Conservation (phyloP, 352 stramenopile genomes). For the Phytophthora gonapodyides region DNA sequence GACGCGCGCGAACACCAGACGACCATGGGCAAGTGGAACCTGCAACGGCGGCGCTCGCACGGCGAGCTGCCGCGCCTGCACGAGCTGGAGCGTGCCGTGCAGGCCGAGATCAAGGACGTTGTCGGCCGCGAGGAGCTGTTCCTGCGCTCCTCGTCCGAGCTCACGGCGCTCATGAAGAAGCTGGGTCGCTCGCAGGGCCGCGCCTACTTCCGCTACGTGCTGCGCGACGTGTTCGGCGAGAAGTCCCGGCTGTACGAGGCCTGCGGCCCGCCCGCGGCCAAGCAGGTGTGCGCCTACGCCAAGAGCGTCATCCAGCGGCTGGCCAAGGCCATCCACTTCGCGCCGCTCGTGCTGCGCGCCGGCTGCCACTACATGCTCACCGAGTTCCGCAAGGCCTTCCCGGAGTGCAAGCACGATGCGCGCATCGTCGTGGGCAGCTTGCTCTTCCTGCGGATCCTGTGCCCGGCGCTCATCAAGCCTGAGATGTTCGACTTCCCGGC, state of each 20-base stretch:
- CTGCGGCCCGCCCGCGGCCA: constrained; percentile 26
- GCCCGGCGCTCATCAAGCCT: constrained; percentile 80
- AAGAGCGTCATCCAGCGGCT: constrained; percentile 71
- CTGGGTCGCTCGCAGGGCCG: constrained; percentile 69
- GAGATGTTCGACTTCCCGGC: constrained; percentile 76
- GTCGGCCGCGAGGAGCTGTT: constrained; percentile 79
- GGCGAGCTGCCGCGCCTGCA: constrained; percentile 64
- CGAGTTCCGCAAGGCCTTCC: constrained; percentile 76
- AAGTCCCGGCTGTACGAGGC: constrained; percentile 57
- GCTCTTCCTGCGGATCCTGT: constrained; percentile 78
- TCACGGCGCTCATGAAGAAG: constrained; percentile 73
- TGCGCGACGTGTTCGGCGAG: constrained; percentile 77
- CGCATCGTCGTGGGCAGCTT: constrained; percentile 78
- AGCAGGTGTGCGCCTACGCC: constrained; percentile 57
- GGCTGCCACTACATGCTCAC: constrained; percentile 71
- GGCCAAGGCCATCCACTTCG: constrained; percentile 72
- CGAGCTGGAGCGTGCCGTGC: constrained; percentile 70
- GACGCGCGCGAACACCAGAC: constrained; percentile 2
- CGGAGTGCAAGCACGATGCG: constrained; percentile 55
- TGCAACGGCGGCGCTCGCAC: constrained; percentile 41
- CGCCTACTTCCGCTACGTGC: constrained; percentile 82
- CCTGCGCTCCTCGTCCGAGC: constrained; percentile 71
- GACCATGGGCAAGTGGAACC: constrained; percentile 40
- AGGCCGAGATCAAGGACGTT: constrained; percentile 63
- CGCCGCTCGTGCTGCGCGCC: constrained; percentile 73